A percentile compares a stretch with the other conserved stretches of the same genome.
phyloP scores from a whole-genome alignment of 2,329 filamentous ascomycete genomes.

The Colletotrichum karsti region DNA sequence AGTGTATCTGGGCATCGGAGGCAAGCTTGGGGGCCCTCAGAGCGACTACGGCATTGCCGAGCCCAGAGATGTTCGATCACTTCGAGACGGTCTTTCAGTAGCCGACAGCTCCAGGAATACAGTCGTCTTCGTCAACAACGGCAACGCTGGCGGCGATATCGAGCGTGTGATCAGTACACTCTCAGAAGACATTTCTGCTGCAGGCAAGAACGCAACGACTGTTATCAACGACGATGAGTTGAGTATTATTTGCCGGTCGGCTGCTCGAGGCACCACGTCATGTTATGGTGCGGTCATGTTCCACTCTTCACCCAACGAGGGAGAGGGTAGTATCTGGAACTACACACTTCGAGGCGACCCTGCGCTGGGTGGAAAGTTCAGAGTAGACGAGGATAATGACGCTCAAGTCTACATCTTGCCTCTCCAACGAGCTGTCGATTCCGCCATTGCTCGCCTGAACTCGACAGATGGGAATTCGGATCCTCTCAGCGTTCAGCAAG shows the following conservation, averaged over 20 bases:
- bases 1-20: constrained; percentile 73
- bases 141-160: constrained; percentile 75
- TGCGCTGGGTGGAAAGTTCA: constrained; percentile 62
- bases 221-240: constrained; percentile 38
- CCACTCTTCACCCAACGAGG: constrained; percentile 70
- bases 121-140: constrained; percentile 82
- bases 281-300: constrained; percentile 81
- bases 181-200: constrained; percentile 40
- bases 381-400: constrained; percentile 68
- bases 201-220: constrained; percentile 36
- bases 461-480: constrained; percentile 29
- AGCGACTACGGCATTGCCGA: constrained; percentile 78
- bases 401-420: constrained; percentile 73
- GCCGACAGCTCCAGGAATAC: constrained; percentile 58
- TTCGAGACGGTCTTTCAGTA: constrained; percentile 42
- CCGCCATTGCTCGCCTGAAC: constrained; percentile 63
- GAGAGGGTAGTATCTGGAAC: constrained; percentile 63
- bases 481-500: constrained; percentile 40
- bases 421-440: constrained; percentile 74
- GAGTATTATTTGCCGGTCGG: constrained; percentile 61
- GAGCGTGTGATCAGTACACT: constrained; percentile 73
- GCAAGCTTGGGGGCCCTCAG: constrained; percentile 84
- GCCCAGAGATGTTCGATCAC: constrained; percentile 66
- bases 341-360: constrained; percentile 75
- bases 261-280: constrained; percentile 69